These are phyloP conservation scores for Solanum bukasovii DNA, from an alignment of 257 asterid genomes.

Conservation along the genomic window DNA sequence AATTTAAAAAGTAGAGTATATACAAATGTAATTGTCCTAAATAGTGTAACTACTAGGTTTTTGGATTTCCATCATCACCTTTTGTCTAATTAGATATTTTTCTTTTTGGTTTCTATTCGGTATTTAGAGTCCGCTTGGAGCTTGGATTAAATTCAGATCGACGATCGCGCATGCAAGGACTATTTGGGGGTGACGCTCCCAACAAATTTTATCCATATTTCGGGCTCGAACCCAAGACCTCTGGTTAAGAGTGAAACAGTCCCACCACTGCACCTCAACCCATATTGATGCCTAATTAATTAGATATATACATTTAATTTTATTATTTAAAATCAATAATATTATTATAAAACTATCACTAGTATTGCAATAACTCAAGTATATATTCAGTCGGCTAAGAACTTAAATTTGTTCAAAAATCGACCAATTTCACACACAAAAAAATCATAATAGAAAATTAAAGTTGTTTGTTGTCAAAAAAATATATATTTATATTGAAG, in stretches of 20 bases:
- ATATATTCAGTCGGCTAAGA: not conserved
- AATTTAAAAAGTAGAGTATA: not conserved
- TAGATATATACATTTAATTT: not conserved
- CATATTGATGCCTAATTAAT: too few species aligned
- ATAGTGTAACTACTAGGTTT: not conserved
- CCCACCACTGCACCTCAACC: too few species aligned
- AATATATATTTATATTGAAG: not conserved
- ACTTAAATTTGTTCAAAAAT: not conserved
- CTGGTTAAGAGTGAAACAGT: too few species aligned
- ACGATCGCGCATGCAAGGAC: accelerated
- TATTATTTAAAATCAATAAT: not conserved
- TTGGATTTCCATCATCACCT: not conserved
- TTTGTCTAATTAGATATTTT: not conserved
- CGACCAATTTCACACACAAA: not conserved
- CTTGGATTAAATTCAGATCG: too few species aligned
- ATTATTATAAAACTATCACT: not conserved
- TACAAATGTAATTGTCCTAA: not conserved
- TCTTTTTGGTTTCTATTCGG: too few species aligned
- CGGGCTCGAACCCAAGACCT: accelerated
- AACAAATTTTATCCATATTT: too few species aligned
- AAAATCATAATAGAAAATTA: not conserved
- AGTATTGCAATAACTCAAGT: not conserved
- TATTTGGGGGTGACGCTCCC: accelerated
- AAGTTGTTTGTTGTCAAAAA: not conserved
- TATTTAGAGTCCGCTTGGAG: too few species aligned